phyloP scores from a whole-genome alignment of 2,329 filamentous ascomycete species.

The Pseudopyricularia javanii region DNA sequence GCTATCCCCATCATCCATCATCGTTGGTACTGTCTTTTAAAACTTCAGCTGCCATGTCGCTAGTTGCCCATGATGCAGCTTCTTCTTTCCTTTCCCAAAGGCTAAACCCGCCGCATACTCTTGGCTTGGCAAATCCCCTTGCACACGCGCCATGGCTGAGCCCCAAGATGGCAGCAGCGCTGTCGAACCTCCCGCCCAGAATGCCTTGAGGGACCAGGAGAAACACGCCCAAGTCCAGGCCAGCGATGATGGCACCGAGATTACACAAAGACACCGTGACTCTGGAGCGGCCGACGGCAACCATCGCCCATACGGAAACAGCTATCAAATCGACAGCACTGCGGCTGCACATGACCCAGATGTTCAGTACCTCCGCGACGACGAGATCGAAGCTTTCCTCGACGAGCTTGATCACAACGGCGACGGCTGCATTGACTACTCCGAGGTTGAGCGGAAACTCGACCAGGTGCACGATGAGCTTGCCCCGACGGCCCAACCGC shows the following conservation, averaged over 20 bases:
- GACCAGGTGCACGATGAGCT: constrained; percentile 39
- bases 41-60: not conserved
- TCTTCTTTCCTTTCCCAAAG: not conserved
- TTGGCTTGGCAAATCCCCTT: not conserved
- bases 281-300: not conserved
- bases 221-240: not conserved
- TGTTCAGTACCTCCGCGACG: constrained; percentile 24
- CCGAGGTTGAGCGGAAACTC: constrained; percentile 38
- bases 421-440: constrained; percentile 38
- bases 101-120: not conserved
- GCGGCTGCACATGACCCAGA: constrained; percentile 4
- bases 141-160: not conserved
- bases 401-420: constrained; percentile 37
- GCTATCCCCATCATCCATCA: too few species aligned
- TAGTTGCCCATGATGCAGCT: not conserved
- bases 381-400: constrained; percentile 39
- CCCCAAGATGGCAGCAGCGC: not conserved
- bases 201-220: not conserved
- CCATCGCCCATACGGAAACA: not conserved
- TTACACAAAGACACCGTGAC: not conserved
- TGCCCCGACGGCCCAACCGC: constrained; percentile 25
- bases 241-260: too few species aligned
- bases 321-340: not conserved
- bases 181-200: not conserved
- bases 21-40: not conserved